Evolutionary conservation across 1,139 yeast species (phyloP).

Genomic region (Kodamaea suecica): DNA sequence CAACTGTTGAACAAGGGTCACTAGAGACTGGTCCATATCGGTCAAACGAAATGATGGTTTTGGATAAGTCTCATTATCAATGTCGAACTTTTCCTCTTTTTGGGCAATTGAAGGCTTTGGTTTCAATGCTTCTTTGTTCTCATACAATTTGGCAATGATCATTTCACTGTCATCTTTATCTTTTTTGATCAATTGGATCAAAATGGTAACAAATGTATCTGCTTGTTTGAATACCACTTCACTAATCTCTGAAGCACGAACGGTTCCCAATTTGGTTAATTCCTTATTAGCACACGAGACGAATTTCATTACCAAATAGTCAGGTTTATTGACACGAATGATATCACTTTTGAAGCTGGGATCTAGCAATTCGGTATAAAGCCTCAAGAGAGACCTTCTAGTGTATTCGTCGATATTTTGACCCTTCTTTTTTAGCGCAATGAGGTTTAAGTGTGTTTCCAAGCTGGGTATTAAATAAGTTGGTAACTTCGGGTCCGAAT

Average conservation of each 20-base stretch:
- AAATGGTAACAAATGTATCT: constrained; percentile 52
- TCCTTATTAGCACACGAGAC: constrained; percentile 65
- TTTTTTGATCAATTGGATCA: constrained; percentile 46
- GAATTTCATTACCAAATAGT: constrained; percentile 64
- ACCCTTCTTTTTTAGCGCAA: constrained; percentile 54
- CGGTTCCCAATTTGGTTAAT: constrained; percentile 46
- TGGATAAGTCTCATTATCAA: constrained; percentile 21
- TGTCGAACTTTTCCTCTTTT: constrained; percentile 3
- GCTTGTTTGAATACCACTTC: constrained; percentile 54
- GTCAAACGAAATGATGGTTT: constrained; percentile 48
- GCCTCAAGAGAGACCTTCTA: constrained; percentile 49
- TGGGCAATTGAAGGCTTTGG: constrained; percentile 17
- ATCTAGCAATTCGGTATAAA: constrained; percentile 60
- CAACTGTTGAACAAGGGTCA: constrained; percentile 35
- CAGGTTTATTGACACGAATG: constrained; percentile 47
- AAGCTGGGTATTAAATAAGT: constrained; percentile 45
- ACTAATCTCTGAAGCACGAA: constrained; percentile 41
- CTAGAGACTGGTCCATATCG: constrained; percentile 46
- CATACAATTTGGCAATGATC: constrained; percentile 42
- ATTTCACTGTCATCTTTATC: constrained; percentile 40
- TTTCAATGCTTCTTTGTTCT: constrained; percentile 40
- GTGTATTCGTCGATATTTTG: constrained; percentile 34
- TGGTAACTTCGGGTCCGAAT: constrained; percentile 38
- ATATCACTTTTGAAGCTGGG: constrained; percentile 43
- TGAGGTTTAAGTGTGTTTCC: constrained; percentile 46